Evolutionary conservation across 1,284 basidiomycete species (phyloP).

Genomic region (Coniferiporia sulphurascens): DNA sequence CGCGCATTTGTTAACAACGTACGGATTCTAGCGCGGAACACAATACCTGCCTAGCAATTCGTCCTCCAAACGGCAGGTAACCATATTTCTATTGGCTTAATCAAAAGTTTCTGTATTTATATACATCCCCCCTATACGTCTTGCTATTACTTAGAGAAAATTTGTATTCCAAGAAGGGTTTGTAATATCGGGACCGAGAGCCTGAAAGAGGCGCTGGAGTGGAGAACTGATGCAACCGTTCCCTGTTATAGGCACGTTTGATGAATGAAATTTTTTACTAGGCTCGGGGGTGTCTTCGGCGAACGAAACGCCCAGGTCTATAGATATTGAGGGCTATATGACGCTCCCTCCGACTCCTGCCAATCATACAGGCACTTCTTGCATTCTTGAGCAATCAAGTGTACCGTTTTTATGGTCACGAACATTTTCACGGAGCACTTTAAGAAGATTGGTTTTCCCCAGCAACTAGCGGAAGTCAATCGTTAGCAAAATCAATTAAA

Average conservation of each 20-base stretch:
- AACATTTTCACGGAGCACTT: constrained; percentile 25
- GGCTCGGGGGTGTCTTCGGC: too few species aligned
- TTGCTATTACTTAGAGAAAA: too few species aligned
- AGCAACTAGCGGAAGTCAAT: constrained; percentile 22
- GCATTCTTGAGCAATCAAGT: constrained; percentile 24
- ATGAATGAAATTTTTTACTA: too few species aligned
- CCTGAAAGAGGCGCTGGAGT: too few species aligned
- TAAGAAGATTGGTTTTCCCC: constrained; percentile 30
- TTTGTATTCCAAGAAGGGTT: too few species aligned
- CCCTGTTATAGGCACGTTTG: too few species aligned
- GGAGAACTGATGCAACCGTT: too few species aligned
- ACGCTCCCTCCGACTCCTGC: not conserved
- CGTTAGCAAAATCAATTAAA: not conserved
- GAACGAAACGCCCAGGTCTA: too few species aligned
- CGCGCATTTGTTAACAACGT: constrained; percentile 81
- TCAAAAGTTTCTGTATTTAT: not conserved
- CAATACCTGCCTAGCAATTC: constrained; percentile 26
- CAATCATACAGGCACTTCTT: not conserved
- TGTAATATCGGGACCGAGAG: too few species aligned
- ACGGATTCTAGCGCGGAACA: constrained; percentile 67
- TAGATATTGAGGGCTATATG: not conserved
- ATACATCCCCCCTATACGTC: too few species aligned
- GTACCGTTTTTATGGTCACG: constrained; percentile 23
- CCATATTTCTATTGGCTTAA: not conserved
- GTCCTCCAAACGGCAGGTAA: not conserved